Evolutionary conservation across 2,329 filamentous ascomycete genomes (phyloP), one percentile per base, ranked within the genome.

Genomic region (Cryoendolithus antarcticus): DNA sequence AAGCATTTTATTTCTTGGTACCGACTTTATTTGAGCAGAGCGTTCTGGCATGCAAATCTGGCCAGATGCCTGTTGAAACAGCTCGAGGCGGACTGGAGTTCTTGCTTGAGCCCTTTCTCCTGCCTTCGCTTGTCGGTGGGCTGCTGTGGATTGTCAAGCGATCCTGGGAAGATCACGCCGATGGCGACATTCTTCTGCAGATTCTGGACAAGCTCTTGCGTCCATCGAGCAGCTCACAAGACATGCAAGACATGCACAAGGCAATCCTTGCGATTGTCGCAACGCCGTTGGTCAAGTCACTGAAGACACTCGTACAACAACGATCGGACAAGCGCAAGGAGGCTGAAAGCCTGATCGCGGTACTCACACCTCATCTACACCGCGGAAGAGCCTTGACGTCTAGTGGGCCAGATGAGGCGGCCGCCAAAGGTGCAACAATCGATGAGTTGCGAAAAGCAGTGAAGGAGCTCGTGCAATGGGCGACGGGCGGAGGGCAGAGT

Each of bases 1-100:
- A 88, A 53, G 78, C 86, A 30, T 91, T 91, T 55, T 89, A 89
- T 51, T 63, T 83, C 11, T 68, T 91, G 3, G 76, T 86, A 9
- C 81, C 85, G 1, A 80, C 82, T 0, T 63, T 91, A 0, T 86
- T 89, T 54, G 72, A 80, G 48, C 80, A 86, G 48, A 84, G 81
- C 32, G 73, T 86, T 0, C 64, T 81, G 29, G 84, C 82, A 1
- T 77, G 77, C 48, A 73, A 74, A n/a, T 69, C 70, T 1, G 76
- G 76, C 4, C 67, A 74, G 31, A 60, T 93, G 4, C 72, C 72
- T 1, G 74, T 85, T 33, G 80, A 86, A 30, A 74, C 70, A 29
- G 68, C 91, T 0, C 85, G 81, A 56, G 74, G 75, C 9, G 85
- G 84, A 1, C 64, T 91, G 5, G 84, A 89, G 61, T 86, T 86